A percentile compares a stretch with the other conserved stretches of the same genome.
Evolutionary conservation across 208 protist genomes (phyloP).

Genomic region (Leishmania amazonensis): DNA sequence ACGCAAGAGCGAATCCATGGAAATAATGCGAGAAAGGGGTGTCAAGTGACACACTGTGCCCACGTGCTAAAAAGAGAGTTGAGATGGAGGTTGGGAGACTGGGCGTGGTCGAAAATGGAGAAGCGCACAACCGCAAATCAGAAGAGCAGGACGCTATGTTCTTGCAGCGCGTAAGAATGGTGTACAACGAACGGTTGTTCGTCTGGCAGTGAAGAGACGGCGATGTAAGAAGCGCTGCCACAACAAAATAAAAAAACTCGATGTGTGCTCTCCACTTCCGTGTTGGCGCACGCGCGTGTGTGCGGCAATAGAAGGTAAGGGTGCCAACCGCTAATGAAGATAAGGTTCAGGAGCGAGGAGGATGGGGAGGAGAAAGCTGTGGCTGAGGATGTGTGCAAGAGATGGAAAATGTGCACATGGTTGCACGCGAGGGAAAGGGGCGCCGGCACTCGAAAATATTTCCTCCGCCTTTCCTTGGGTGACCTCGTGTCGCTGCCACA

Average conservation of each 20-base stretch:
- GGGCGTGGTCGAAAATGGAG: not conserved
- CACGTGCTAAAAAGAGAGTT: not conserved
- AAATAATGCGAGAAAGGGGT: not conserved
- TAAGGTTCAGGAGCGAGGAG: not conserved
- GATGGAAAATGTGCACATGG: not conserved
- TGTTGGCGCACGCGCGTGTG: not conserved
- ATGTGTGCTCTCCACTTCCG: not conserved
- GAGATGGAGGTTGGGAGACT: not conserved
- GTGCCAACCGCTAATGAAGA: too few relatives aligned
- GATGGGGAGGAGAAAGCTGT: not conserved
- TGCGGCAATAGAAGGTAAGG: not conserved
- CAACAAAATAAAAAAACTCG: not conserved
- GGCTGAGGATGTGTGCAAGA: not conserved
- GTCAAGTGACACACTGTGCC: not conserved
- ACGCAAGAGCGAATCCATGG: not conserved
- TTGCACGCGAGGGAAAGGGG: not conserved
- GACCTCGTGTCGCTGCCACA: not conserved
- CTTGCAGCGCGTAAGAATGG: not conserved
- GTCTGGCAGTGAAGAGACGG: not conserved
- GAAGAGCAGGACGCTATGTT: not conserved
- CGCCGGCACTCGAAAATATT: not conserved
- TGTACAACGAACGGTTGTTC: not conserved
- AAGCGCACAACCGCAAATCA: not conserved
- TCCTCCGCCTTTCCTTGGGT: not conserved
- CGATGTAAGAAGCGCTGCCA: not conserved